These are phyloP conservation scores for Coprinopsis sp. DNA, from an alignment of 768 basidiomycete species.

Conservation along the genomic window DNA sequence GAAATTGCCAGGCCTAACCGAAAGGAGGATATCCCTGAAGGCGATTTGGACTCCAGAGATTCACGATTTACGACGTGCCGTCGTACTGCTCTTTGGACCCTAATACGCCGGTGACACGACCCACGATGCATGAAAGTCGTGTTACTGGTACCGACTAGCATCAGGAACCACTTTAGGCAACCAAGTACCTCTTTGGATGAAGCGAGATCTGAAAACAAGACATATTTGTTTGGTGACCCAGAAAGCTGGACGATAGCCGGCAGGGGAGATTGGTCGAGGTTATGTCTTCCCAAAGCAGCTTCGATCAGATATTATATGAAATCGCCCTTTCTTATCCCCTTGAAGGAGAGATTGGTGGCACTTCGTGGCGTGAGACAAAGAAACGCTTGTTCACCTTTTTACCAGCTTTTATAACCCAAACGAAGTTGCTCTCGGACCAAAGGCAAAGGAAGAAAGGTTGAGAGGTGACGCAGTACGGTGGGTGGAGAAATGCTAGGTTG, in stretches of 20 bases:
- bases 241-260: constrained; percentile 1
- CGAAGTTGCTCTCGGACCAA: too few relatives aligned
- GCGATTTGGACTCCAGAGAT: constrained; percentile 2
- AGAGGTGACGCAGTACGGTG: too few relatives aligned
- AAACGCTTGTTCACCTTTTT: too few relatives aligned
- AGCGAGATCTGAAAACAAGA: constrained; percentile 6
- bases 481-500: too few relatives aligned
- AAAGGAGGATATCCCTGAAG: constrained; percentile 1
- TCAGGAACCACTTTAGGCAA: constrained; percentile 2
- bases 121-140: constrained; percentile 1
- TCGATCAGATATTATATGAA: neutral
- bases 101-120: constrained; percentile 2
- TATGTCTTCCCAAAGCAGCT: neutral
- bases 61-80: neutral
- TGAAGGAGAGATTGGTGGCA: too few relatives aligned
- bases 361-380: neutral
- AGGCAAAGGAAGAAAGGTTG: too few relatives aligned
- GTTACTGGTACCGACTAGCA: neutral
- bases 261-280: neutral
- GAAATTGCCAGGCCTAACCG: neutral
- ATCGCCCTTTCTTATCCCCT: neutral
- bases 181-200: constrained; percentile 1
- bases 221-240: neutral
- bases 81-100: constrained; percentile 1
- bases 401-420: too few relatives aligned